Evolutionary conservation across 495 filamentous ascomycete species (phyloP).

Genomic region (Podospora conica): DNA sequence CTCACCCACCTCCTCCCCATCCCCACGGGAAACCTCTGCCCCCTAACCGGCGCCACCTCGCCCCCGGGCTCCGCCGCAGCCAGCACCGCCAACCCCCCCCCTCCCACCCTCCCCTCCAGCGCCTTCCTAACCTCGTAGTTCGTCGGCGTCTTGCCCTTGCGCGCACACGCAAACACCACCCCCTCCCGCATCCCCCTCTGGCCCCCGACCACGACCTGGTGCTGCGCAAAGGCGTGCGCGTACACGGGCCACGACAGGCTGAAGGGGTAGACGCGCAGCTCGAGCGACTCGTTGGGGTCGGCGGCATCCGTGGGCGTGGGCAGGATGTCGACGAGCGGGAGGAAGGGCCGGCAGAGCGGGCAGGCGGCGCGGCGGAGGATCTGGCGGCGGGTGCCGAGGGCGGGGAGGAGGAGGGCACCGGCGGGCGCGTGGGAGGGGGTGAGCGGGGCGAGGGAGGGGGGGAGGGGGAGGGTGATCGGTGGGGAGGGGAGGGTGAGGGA

Average conservation of each 20-base stretch:
- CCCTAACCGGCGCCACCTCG: not conserved
- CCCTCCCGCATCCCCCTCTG: not conserved
- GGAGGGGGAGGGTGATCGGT: not conserved
- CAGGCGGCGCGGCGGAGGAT: not conserved
- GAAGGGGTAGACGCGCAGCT: not conserved
- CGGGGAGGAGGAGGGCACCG: not conserved
- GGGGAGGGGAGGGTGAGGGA: not conserved
- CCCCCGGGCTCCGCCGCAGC: not conserved
- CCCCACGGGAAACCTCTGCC: not conserved
- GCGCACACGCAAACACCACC: not conserved
- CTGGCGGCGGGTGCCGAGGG: not conserved
- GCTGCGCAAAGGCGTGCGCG: constrained; percentile 1
- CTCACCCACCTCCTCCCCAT: not conserved
- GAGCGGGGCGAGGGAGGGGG: not conserved
- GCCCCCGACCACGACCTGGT: not conserved
- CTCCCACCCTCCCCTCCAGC: not conserved
- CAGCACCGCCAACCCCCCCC: not conserved
- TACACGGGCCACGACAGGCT: not conserved
- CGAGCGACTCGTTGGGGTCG: not conserved
- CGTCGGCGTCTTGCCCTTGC: not conserved
- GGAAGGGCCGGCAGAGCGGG: not conserved
- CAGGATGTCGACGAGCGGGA: not conserved
- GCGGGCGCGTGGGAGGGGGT: not conserved
- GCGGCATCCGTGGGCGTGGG: not conserved
- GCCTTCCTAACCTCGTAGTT: not conserved